Conservation (phyloP, 768 basidiomycete genomes). For the Boletus sp. region DNA sequence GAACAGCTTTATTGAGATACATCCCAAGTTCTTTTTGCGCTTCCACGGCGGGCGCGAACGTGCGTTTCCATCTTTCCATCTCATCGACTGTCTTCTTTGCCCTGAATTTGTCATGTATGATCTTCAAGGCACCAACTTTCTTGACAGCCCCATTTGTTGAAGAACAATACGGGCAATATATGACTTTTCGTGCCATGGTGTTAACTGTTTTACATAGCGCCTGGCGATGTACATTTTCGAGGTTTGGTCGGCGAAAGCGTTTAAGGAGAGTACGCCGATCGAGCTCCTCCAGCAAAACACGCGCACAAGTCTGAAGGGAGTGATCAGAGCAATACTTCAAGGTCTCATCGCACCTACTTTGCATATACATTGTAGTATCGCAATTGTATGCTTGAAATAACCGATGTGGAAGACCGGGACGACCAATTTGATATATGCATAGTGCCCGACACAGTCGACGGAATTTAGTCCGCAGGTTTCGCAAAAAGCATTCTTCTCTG, state of each 20-base stretch:
- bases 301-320: constrained; percentile 74
- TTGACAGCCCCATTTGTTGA: constrained; percentile 95
- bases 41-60: constrained; percentile 77
- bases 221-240: constrained; percentile 92
- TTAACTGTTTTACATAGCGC: constrained; percentile 82
- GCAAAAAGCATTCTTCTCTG: constrained; percentile 88
- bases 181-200: constrained; percentile 79
- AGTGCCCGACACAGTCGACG: constrained; percentile 96
- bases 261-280: constrained; percentile 82
- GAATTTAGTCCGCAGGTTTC: constrained; percentile 92
- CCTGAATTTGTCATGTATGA: constrained; percentile 96
- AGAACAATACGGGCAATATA: constrained; percentile 91
- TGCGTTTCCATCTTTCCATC: constrained; percentile 82
- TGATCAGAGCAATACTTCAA: not conserved
- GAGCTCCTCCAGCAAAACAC: constrained; percentile 82
- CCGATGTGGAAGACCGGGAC: constrained; percentile 99
- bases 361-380: constrained; percentile 93
- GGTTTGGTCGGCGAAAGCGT: constrained; percentile 83
- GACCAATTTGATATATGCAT: constrained; percentile 95
- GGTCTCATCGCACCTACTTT: constrained; percentile 52
- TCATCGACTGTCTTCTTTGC: constrained; percentile 90
- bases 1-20: constrained; percentile 82
- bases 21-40: constrained; percentile 83
- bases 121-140: constrained; percentile 91
- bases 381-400: constrained; percentile 94